These are phyloP conservation scores for Lactarius tabidus DNA, from an alignment of 768 basidiomycete species.

Conservation along the genomic window DNA sequence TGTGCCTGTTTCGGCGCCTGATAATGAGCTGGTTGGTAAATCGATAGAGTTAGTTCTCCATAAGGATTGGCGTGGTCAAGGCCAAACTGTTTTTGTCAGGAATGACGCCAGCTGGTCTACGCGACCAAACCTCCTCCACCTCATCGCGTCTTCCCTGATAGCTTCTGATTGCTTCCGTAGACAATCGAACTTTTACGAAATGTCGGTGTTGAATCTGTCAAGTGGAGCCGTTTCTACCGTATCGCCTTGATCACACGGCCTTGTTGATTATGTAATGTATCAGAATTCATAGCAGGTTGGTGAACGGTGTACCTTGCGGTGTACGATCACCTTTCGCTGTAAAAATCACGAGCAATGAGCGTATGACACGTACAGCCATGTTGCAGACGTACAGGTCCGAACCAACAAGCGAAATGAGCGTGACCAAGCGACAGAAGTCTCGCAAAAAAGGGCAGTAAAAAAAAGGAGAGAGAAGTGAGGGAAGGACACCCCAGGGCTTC, in stretches of 20 bases:
- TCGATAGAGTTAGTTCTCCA: neutral
- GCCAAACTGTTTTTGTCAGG: neutral
- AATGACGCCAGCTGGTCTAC: neutral
- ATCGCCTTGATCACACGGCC: neutral
- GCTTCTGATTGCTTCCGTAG: neutral
- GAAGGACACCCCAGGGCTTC: neutral
- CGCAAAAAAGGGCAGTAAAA: neutral
- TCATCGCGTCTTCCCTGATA: neutral
- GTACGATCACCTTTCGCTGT: neutral
- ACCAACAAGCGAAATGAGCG: neutral
- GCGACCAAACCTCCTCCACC: neutral
- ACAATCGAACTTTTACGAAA: neutral
- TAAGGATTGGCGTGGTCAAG: conserved; percentile 1
- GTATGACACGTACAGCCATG: neutral
- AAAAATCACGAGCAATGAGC: conserved; percentile 2
- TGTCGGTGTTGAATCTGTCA: neutral
- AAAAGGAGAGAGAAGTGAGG: neutral
- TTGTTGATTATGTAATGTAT: neutral
- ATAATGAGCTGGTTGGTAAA: neutral
- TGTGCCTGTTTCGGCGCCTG: conserved; percentile 2
- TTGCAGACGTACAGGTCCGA: neutral
- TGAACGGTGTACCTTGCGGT: neutral
- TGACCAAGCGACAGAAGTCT: neutral
- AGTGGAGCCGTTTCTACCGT: neutral
- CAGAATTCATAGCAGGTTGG: no score